phyloP scores from a whole-genome alignment of 169 alveolate genomes.

The Cardiosporidium cionae region DNA sequence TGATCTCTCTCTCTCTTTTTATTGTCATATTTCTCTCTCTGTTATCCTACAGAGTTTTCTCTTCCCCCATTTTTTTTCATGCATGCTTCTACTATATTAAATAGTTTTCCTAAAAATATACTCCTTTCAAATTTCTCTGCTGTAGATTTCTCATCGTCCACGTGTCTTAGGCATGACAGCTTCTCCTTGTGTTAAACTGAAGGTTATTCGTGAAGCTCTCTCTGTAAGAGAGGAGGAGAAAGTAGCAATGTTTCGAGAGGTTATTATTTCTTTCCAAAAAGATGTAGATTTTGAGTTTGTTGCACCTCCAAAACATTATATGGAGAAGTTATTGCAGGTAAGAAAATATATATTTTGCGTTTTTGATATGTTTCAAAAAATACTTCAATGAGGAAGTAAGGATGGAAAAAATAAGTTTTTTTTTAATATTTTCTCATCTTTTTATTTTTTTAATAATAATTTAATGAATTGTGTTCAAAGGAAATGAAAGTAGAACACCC shows the following conservation, averaged over 20 bases:
- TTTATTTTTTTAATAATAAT: too few relatives aligned
- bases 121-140: neutral
- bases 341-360: too few relatives aligned
- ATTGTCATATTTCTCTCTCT: neutral
- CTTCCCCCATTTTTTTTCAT: neutral
- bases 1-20: neutral
- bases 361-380: too few relatives aligned
- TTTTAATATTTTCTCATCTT: too few relatives aligned
- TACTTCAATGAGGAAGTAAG: too few relatives aligned
- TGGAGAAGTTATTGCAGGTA: too few relatives aligned
- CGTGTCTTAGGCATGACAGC: neutral
- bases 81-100: neutral
- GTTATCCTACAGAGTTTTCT: neutral
- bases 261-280: too few relatives aligned
- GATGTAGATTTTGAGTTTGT: neutral
- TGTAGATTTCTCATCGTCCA: neutral
- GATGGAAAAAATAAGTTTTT: too few relatives aligned
- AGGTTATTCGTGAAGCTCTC: neutral
- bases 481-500: too few relatives aligned
- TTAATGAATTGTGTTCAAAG: too few relatives aligned
- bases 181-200: neutral
- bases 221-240: neutral
- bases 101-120: neutral
- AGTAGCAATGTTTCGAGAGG: neutral
- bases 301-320: too few relatives aligned